Evolutionary conservation across 805 yeast species (phyloP).

Genomic region (Brettanomyces sp.): DNA sequence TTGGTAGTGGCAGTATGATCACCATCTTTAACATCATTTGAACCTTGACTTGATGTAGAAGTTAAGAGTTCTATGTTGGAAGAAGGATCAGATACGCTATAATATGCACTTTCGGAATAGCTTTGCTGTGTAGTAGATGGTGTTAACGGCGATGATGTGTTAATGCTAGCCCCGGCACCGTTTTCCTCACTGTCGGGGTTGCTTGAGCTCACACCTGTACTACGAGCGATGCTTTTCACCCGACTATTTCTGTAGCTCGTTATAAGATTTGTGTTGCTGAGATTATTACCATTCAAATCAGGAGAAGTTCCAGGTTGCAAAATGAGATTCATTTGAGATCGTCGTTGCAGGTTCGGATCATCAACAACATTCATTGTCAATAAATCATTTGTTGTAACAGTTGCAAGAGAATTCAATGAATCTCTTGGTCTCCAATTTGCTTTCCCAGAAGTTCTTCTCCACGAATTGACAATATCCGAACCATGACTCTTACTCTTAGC

Average conservation of each 20-base stretch:
- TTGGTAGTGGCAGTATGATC: not conserved
- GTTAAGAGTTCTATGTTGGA: slow-evolving; percentile 2
- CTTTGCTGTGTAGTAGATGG: too few relatives aligned
- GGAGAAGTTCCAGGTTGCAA: not conserved
- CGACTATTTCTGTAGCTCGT: slow-evolving; percentile 2
- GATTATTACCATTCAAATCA: not conserved
- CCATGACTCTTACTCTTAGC: not conserved
- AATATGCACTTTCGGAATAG: not conserved
- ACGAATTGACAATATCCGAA: slow-evolving; percentile 32
- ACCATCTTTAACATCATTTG: not conserved
- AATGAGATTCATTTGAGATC: slow-evolving; percentile 21
- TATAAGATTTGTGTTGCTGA: not conserved
- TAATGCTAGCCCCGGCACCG: not conserved
- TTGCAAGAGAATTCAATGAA: slow-evolving; percentile 65
- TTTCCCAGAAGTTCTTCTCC: slow-evolving; percentile 41
- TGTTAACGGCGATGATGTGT: not conserved
- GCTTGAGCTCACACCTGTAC: not conserved
- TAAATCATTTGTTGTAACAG: slow-evolving; percentile 79
- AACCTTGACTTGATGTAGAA: not conserved
- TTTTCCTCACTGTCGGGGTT: not conserved
- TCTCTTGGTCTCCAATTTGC: slow-evolving; percentile 43
- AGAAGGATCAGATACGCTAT: not conserved
- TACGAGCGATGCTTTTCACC: not conserved
- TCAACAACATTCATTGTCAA: slow-evolving; percentile 72
- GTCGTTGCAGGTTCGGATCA: slow-evolving; percentile 35